Percentiles rank a stretch among this genome's conserved stretches.
Conservation (phyloP, 345 rosid species). For the Ceriops tagal region DNA sequence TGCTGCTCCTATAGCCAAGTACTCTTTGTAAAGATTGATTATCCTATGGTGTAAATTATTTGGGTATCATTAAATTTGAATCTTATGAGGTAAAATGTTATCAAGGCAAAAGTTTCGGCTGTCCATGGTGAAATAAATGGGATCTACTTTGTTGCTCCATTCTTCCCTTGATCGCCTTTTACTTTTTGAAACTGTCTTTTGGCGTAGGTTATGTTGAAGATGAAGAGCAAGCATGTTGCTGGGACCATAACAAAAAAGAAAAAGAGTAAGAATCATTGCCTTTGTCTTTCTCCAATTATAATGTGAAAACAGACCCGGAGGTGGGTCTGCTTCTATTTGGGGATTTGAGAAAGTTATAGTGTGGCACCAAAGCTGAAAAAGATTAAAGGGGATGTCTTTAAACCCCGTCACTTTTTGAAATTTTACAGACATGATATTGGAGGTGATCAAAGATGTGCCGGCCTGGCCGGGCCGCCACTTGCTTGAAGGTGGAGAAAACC, state of each 20-base stretch:
- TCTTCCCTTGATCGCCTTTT: slow-evolving; percentile 21
- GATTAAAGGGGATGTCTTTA: slow-evolving; percentile 8
- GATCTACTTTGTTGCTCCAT: background rate
- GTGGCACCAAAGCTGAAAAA: slow-evolving; percentile 43
- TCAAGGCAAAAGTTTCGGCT: slow-evolving; percentile 5
- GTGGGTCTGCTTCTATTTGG: slow-evolving; percentile 59
- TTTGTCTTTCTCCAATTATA: slow-evolving; percentile 42
- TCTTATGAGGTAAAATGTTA: slow-evolving; percentile 19
- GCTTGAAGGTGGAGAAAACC: slow-evolving; percentile 17
- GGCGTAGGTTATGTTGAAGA: slow-evolving; percentile 87
- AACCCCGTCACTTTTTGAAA: slow-evolving; percentile 22
- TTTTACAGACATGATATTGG: slow-evolving; percentile 64
- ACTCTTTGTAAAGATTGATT: background rate
- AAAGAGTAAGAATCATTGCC: slow-evolving; percentile 64
- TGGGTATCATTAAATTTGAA: slow-evolving; percentile 34
- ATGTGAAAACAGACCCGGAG: slow-evolving; percentile 42
- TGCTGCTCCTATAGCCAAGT: background rate
- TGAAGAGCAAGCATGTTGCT: slow-evolving; percentile 96
- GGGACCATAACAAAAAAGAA: slow-evolving; percentile 98
- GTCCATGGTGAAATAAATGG: slow-evolving; percentile 29
- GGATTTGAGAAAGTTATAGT: slow-evolving; percentile 74
- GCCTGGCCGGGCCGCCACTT: slow-evolving; percentile 34
- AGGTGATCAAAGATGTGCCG: slow-evolving; percentile 70
- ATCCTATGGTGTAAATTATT: slow-evolving; percentile 36
- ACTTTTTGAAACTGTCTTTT: slow-evolving; percentile 33